Percentiles rank a stretch among this genome's conserved stretches.
These are phyloP conservation scores for Capronia americana DNA, from an alignment of 2,329 filamentous ascomycete genomes.

Conservation along the genomic window DNA sequence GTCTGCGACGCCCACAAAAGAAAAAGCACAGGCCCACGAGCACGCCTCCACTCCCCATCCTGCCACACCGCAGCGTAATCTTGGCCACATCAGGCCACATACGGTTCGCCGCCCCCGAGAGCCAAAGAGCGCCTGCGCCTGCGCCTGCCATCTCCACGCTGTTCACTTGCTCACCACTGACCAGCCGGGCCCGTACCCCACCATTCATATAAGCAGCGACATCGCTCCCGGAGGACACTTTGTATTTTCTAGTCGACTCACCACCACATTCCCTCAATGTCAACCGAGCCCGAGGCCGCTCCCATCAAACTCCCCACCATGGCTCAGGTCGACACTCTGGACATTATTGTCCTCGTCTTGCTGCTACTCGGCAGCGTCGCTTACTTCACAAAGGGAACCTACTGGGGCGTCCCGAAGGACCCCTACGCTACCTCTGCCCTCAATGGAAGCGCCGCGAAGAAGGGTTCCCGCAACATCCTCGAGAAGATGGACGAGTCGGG, in stretches of 20 bases:
- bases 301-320: constrained; percentile 57
- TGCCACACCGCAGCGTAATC: constrained; percentile 17
- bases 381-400: constrained; percentile 97
- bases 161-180: constrained; percentile 22
- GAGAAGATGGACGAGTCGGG: constrained; percentile 94
- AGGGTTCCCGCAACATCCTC: constrained; percentile 85
- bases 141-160: constrained; percentile 30
- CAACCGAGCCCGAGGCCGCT: constrained; percentile 24
- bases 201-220: constrained; percentile 22
- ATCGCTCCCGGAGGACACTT: constrained; percentile 9
- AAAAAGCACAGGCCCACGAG: constrained; percentile 8
- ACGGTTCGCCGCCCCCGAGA: constrained; percentile 21
- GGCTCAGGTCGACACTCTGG: constrained; percentile 95
- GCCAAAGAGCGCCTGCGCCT: constrained; percentile 9
- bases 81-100: constrained; percentile 37
- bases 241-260: constrained; percentile 11
- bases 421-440: constrained; percentile 80
- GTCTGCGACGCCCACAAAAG: constrained; percentile 9
- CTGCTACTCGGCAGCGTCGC: constrained; percentile 87
- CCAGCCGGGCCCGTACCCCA: constrained; percentile 14
- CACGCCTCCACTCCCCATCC: constrained; percentile 1
- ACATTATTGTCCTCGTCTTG: constrained; percentile 85
- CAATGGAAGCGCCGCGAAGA: constrained; percentile 72
- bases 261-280: constrained; percentile 5
- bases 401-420: constrained; percentile 88